Evolutionary conservation across 371 early-diverging fungal species (phyloP), one percentile per base, ranked within the genome.

Genomic region (Syncephalastrum monosporum): DNA sequence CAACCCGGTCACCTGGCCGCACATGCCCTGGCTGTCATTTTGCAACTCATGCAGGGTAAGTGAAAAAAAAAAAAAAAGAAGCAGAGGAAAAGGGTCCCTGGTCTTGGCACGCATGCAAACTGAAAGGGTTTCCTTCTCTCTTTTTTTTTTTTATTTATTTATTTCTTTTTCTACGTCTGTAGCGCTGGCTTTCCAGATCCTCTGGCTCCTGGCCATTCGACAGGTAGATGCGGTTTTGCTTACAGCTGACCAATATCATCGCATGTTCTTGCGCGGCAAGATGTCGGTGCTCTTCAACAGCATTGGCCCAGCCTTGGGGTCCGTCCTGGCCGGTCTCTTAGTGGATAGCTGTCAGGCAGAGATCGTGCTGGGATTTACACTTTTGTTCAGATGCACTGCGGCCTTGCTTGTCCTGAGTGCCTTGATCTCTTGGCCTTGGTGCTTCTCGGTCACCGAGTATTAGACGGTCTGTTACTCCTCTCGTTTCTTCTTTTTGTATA

Each of bases 31-130:
- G 63, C 57, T 27, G 27, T 63, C 23, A 1, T 63, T n/a, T 53
- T 74, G 44, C 70, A 74, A 25, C 57, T 53, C 19, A 46, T 65
- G 16, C 66, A 68, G 57, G 56, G 72, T 67, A 71, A 51, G 42
- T 21, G 21, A 21, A 21, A 21, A 21, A 21, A 21, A 48, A 49
- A 42, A 29, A 51, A 13, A 51, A 51, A 14, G 52, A 38, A 42
- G 21, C 10, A 53, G 8, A 17, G 12, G 19, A 45, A 45, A 38
- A n/a, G 13, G 21, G 41, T 42, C 29, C 29, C 29, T 29, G 29
- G 21, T 29, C 29, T 51, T 14, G 52, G 38, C 7, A 17, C n/a
- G n/a, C 29, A 16, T 48, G 15, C 53, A 29, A 29, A 21, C 29
- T 23, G n/a, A 7, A 41, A 19, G 46, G 14, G 47, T 56, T 27